Base-by-base conservation (phyloP, 306 rosid species). In the Pyrus pyrifolia region DNA sequence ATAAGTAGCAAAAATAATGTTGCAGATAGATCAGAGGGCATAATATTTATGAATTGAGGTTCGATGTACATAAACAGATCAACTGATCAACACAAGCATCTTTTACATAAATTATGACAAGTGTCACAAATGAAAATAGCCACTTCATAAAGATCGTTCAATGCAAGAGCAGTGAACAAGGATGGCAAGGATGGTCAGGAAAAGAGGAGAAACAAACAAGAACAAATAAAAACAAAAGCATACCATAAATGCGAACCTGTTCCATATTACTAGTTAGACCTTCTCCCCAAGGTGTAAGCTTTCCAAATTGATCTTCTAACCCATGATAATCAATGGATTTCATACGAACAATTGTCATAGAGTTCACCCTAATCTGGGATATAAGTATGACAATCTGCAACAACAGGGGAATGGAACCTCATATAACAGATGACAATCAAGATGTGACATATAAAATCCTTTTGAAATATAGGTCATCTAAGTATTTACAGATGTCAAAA, bases 361-460 rank as follows among this genome's bases (percentile, higher is more conserved):
- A 93, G 81, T 93, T 93, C 85, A 91, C 92, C 88, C 89, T 88
- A 75, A 93, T 93, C 83, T 93, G 98, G 81, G 96, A 88, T 73
- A 88, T 65, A 77, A 93, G 80, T 59, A 86, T 82, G 81, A 90
- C 85, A 82, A 88, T 87, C 98, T 93, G 91, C 82, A 84, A 72
- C 35, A 67, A 74, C 74, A 79, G 74, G 73, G 84, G 61, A 53
- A 82, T 21, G 46, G 72, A 82, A 79, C 35, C 52, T 81, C 62
- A 78, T 55, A 49, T 49, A 64, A 70, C 67, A 71, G 73, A 78
- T 40, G 65, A 61, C 52, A 71, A 59, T 29, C 38, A 62, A 33
- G 12, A 58, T 17, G 35, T 22, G 21, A 66, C 7, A 42, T 58
- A 29, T 12, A 17, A 61, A 15, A 67, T 19, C 22, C 12, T 35